Base-by-base conservation (phyloP, 2,329 filamentous ascomycete genomes). In the Aspergillus transmontanensis region DNA sequence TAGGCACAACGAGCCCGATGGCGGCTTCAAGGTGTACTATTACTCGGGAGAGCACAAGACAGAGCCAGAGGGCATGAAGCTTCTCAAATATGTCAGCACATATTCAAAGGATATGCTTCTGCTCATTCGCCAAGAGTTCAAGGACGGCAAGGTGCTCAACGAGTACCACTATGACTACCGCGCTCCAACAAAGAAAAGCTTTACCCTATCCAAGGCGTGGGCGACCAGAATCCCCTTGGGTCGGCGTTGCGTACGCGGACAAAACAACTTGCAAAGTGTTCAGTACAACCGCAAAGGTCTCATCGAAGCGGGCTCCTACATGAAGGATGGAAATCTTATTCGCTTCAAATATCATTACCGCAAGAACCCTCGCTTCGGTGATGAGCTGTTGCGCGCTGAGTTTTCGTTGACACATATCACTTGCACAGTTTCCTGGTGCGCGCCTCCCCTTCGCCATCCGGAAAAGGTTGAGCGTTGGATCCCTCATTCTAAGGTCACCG, bases 301-400 rank as follows among this genome's bases (percentile, higher is more conserved):
- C 51, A 79, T 86, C 50, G 79, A 83, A 57, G 81, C 80, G 11
- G 85, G 85, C 12, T 86, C 83, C 3, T 85, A 84, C 68, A 78
- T 85, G 65, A 82, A 80, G 61, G 80, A 85, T 63, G 80, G 79
- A 2, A 86, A 85, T 61, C 69, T 85, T 12, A 78, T 85, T 19
- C 79, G 82, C 19, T 86, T 86, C 78, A 83, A 83, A 63, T 85
- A 84, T 60, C 80, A 83, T 66, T 86, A 87, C 69, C 81, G 84
- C 50, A 84, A 85, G 68, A 82, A 83, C 61, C 81, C 83, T 14
- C 81, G 79, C 41, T 85, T 83, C 61, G 83, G 82, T 28, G 84
- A 85, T 68, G 84, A 86, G 62, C 76, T 87, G n/a, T 77, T 87
- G 3, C 79, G 84, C 55, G 85, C 83, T 0, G 85, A 86, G 64